Evolutionary conservation across 148 eudicot genomes (phyloP).

Genomic region (Rhododendron molle): DNA sequence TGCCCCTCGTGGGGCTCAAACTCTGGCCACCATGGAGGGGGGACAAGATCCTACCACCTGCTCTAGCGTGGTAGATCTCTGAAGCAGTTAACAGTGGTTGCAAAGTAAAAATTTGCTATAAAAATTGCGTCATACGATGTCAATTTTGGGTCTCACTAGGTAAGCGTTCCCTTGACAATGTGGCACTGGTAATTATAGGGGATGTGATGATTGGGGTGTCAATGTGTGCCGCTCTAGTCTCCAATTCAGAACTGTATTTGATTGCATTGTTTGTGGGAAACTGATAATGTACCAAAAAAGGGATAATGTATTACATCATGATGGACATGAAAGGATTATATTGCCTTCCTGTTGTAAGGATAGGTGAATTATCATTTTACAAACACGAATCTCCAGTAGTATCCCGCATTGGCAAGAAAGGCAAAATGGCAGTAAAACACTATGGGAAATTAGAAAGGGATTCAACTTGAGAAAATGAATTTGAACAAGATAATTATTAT

Average conservation of each 20-base stretch:
- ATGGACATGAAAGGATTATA: background rate
- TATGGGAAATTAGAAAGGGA: background rate
- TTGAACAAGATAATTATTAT: background rate
- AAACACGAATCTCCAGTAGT: background rate
- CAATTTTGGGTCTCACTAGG: background rate
- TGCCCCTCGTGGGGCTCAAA: too few species aligned
- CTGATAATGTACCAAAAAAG: background rate
- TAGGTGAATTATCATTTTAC: background rate
- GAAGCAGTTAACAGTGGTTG: background rate
- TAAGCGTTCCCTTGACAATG: background rate
- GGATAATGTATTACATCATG: background rate
- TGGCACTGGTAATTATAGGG: background rate
- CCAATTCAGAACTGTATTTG: background rate
- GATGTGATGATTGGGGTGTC: background rate
- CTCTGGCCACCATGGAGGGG: too few species aligned
- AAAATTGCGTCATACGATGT: background rate
- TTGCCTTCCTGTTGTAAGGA: background rate
- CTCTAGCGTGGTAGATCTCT: background rate
- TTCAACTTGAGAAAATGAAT: background rate
- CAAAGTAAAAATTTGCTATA: background rate
- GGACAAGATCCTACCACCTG: too few species aligned
- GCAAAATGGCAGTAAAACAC: background rate
- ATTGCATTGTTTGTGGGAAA: background rate
- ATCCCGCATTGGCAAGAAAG: background rate
- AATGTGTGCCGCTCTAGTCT: background rate